Percentiles rank a stretch among this genome's conserved stretches.
Evolutionary conservation across 2,329 filamentous ascomycete genomes (phyloP).

Genomic region (Xylariaceae sp.): DNA sequence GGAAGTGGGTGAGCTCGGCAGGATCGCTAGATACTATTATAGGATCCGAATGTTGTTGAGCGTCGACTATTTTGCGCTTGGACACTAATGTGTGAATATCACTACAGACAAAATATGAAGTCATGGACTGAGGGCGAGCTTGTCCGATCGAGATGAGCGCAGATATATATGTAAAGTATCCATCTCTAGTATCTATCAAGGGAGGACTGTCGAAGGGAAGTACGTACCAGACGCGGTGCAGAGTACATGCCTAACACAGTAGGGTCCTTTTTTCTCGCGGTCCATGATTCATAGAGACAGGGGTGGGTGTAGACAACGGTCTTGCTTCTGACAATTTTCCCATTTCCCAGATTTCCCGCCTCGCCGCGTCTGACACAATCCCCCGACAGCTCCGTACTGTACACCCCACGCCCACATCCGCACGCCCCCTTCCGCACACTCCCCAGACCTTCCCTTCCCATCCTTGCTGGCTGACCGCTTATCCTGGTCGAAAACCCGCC

Average conservation of each 20-base stretch:
- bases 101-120: constrained; percentile 21
- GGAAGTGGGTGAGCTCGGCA: background rate
- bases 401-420: constrained; percentile 17
- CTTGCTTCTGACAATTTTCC: constrained; percentile 19
- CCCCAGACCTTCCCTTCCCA: constrained; percentile 11
- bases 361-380: constrained; percentile 17
- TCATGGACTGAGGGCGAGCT: too few species aligned
- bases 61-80: constrained; percentile 12
- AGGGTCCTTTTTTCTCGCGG: constrained; percentile 12
- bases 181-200: too few species aligned
- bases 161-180: constrained; percentile 27
- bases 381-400: constrained; percentile 6
- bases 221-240: constrained; percentile 8
- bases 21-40: constrained; percentile 15
- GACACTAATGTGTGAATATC: constrained; percentile 10
- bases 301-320: constrained; percentile 12
- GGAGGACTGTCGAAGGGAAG: constrained; percentile 10
- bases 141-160: constrained; percentile 25
- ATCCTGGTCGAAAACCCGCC: constrained; percentile 23
- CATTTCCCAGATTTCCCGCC: constrained; percentile 16
- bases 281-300: constrained; percentile 18
- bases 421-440: constrained; percentile 16
- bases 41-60: constrained; percentile 1
- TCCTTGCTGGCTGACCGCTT: constrained; percentile 27
- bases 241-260: constrained; percentile 12